Evolutionary conservation across 2,329 filamentous ascomycete genomes (phyloP).

Genomic region (Aspergillus intermedius): DNA sequence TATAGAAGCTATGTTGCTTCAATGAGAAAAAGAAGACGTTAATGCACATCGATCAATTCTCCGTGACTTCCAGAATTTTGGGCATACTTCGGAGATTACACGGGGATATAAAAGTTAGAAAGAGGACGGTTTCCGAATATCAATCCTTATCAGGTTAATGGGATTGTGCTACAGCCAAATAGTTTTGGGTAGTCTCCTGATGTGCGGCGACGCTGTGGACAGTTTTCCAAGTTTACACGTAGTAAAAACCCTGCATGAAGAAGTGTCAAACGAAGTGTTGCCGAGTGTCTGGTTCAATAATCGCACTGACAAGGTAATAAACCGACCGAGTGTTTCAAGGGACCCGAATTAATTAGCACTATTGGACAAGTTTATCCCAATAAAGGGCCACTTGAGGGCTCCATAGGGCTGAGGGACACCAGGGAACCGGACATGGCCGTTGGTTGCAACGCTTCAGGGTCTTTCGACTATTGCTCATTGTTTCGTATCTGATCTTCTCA

Average conservation of each 20-base stretch:
- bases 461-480: too few relatives aligned
- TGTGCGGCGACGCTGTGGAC: too few relatives aligned
- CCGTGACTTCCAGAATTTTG: too few relatives aligned
- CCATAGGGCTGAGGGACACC: not conserved
- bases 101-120: too few relatives aligned
- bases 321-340: not conserved
- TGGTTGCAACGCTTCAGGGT: not conserved
- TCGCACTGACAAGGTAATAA: not conserved
- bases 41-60: not conserved
- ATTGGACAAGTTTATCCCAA: not conserved
- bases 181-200: too few relatives aligned
- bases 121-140: not conserved
- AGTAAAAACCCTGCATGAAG: conserved; percentile 1
- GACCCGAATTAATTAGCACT: not conserved
- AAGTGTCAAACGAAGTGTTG: not conserved
- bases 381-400: not conserved
- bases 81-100: too few relatives aligned
- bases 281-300: not conserved
- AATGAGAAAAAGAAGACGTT: not conserved
- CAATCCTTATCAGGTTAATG: not conserved
- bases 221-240: too few relatives aligned
- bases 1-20: not conserved
- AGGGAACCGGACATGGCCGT: not conserved
- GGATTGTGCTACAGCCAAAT: too few relatives aligned
- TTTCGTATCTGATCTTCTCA: too few relatives aligned